Evolutionary conservation across 2,329 filamentous ascomycete species (phyloP), one percentile per base, ranked within the genome.

Genomic region (Fusarium napiforme): DNA sequence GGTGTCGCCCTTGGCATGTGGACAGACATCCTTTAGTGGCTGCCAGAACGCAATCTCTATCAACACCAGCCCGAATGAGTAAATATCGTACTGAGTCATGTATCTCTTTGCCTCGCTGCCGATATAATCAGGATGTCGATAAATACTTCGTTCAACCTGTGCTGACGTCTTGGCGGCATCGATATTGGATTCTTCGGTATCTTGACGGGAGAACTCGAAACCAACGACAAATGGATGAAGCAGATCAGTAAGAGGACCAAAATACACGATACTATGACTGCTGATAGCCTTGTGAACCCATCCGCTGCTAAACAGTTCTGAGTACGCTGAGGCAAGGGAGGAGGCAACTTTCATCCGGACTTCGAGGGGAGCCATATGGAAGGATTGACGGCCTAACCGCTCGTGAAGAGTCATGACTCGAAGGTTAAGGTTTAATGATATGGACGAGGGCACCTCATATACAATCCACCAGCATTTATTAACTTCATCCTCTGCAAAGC

Each of bases 1-100:
- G 0, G 2, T 6, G 1, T 26, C 9, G 1, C 45, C 28, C 1
- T 60, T 53, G 0, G 57, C 45, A 10, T 40, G 7, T 0, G 57
- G 57, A 16, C 45, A 60, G 6, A 60, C 45, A 34, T 60, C 57
- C 1, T 18, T 40, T 0, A 60, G 2, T 1, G 45, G 57, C 18
- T 60, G 57, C 57, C 57, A 60, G 16, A 60, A 60, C 0, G 16
- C 28, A 21, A 60, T 32, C 4, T 60, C 57, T 16, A 60, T 60
- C 12, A 60, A 5, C 4, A 60, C 57, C 0, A 60, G 45, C 0
- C 45, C 57, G 5, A 60, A 40, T 0, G 57, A 53, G 18, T 60
- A 60, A 2, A 60, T 60, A 0, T 60, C 57, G 4, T 60, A 60
- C 1, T 40, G 57, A 0, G 57, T 40, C 26, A 32, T 32, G 34